A percentile compares a stretch with the other conserved stretches of the same genome.
phyloP scores from a whole-genome alignment of 1,139 yeast species.

The Lizanozyma gosingica region DNA sequence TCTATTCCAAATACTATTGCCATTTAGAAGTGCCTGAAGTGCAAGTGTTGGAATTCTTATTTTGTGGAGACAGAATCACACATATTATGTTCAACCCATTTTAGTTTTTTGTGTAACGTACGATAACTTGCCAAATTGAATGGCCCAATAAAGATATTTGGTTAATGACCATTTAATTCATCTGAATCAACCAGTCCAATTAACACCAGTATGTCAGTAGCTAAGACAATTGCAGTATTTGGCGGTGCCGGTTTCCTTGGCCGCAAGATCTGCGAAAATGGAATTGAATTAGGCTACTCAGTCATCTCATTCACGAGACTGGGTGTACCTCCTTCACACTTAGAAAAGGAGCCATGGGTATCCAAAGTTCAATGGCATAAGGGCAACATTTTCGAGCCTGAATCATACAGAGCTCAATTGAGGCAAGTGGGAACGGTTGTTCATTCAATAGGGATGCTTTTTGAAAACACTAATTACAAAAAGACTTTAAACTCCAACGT shows the following conservation, averaged over 20 bases:
- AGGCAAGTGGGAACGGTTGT: constrained; percentile 56
- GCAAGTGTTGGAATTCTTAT: no score
- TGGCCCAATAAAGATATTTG: no score
- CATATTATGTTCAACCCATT: no score
- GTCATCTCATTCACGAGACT: constrained; percentile 54
- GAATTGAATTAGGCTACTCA: constrained; percentile 49
- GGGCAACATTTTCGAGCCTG: constrained; percentile 62
- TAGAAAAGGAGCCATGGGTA: constrained; percentile 38
- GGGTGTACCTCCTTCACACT: background rate
- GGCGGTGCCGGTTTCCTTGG: constrained; percentile 88
- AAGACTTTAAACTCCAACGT: constrained; percentile 36
- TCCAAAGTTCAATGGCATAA: constrained; percentile 56
- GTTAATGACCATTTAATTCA: no score
- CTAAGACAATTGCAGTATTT: constrained; percentile 49
- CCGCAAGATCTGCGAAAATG: constrained; percentile 62
- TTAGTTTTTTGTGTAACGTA: no score
- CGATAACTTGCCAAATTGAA: no score
- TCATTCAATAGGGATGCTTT: constrained; percentile 71
- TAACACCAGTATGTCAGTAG: no score
- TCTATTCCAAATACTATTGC: no score
- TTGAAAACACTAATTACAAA: constrained; percentile 65
- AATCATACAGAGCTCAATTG: constrained; percentile 42
- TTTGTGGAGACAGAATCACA: no score
- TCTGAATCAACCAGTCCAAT: no score
- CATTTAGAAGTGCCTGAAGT: no score